phyloP scores from a whole-genome alignment of 805 yeast genomes.

The Candida patagonica region DNA sequence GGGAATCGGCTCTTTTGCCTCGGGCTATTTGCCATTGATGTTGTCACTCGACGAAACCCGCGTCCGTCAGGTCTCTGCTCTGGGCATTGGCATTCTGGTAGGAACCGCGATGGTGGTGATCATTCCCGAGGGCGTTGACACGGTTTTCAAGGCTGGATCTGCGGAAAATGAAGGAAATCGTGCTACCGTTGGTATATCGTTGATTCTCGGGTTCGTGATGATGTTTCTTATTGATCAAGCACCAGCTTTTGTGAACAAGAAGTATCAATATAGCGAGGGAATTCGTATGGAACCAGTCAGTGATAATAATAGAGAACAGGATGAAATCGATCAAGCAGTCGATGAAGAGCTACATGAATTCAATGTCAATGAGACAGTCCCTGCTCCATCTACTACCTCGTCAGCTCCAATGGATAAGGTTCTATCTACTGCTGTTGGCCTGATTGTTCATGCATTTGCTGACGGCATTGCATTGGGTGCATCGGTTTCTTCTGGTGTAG shows the following conservation, averaged over 20 bases:
- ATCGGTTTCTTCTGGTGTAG: constrained; percentile 34
- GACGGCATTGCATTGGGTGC: constrained; percentile 72
- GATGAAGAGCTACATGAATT: background rate
- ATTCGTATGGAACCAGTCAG: background rate
- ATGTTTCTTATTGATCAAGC: constrained; percentile 44
- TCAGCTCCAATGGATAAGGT: constrained; percentile 17
- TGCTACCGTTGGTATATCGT: constrained; percentile 36
- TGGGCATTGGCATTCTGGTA: constrained; percentile 52
- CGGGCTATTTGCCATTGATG: constrained; percentile 27
- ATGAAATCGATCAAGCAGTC: constrained; percentile 1
- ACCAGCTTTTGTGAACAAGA: constrained; percentile 14
- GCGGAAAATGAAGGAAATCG: constrained; percentile 9
- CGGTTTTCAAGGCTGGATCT: constrained; percentile 24
- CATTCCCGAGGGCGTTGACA: constrained; percentile 57
- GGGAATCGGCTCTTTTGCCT: constrained; percentile 24
- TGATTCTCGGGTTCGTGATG: constrained; percentile 44
- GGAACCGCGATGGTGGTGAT: constrained; percentile 52
- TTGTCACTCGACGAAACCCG: constrained; percentile 24
- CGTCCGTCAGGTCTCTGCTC: constrained; percentile 35
- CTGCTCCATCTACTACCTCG: constrained; percentile 14
- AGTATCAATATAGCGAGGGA: background rate
- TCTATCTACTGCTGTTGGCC: constrained; percentile 49
- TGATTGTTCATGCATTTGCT: constrained; percentile 55
- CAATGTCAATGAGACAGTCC: background rate
- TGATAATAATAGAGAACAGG: background rate